Conservation (phyloP, 2,329 filamentous ascomycete genomes). For the Phaeosphaeriaceae sp. region DNA sequence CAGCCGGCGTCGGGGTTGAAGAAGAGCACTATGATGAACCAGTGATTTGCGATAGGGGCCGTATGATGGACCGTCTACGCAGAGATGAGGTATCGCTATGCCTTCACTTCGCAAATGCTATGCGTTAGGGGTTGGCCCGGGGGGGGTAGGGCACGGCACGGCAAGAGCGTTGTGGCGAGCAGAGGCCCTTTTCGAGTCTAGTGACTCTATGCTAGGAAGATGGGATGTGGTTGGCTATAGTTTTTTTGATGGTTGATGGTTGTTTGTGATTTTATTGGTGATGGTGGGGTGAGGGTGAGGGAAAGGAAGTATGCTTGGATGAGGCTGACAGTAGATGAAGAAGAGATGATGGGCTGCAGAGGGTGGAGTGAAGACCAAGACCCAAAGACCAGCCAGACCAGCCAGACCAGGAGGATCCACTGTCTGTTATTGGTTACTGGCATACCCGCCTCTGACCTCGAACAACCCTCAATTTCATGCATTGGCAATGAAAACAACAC, state of each 20-base stretch:
- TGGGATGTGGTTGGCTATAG: not conserved
- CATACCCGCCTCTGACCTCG: no score
- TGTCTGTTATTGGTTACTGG: no score
- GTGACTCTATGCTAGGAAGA: no score
- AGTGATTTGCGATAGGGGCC: conserved; percentile 22
- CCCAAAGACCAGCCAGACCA: no score
- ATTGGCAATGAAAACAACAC: no score
- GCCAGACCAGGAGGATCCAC: no score
- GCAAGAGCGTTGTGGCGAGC: conserved; percentile 36
- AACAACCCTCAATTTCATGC: no score
- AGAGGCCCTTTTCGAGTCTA: not conserved
- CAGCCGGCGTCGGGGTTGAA: conserved; percentile 15
- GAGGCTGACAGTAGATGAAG: conserved; percentile 38
- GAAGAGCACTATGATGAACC: conserved; percentile 4
- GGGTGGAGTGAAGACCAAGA: not conserved
- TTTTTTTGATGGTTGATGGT: no score
- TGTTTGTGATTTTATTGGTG: conserved; percentile 7
- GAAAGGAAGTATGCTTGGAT: conserved; percentile 31
- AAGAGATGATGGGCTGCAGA: conserved; percentile 25
- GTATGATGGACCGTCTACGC: conserved; percentile 25
- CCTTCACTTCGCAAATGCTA: conserved; percentile 9
- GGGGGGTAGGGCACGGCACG: conserved; percentile 28
- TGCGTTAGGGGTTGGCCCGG: conserved; percentile 33
- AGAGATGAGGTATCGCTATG: conserved; percentile 41
- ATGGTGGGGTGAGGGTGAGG: conserved; percentile 12